Base-by-base conservation (phyloP, 2,329 filamentous ascomycete species). In the Ophiostoma triangulosporum region DNA sequence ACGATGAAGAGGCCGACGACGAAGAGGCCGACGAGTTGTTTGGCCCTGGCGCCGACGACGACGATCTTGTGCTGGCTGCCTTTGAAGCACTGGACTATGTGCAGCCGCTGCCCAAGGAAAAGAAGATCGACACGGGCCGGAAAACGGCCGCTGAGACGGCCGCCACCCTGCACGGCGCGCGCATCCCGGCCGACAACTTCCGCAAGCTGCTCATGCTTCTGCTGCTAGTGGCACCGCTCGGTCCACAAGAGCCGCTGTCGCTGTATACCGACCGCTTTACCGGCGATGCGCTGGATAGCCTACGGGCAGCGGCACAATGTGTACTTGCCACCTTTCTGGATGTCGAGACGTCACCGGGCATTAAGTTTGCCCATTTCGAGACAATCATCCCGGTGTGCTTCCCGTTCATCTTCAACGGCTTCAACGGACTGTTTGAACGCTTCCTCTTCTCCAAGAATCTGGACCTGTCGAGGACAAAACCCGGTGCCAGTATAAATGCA, bases 401-500 rank as follows among this genome's bases (percentile, higher is more conserved):
- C 51, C 83, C 84, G 1, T 80, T 79, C 60, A 66, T 89, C 1
- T 87, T 89, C 62, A 70, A 76, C 52, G 81, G 83, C 0, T 75
- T 88, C 57, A 80, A 77, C 57, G 74, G 80, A 1, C 68, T 89
- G 1, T 88, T 88, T 63, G 83, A 87, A 59, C 81, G 83, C 62
- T 88, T 89, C 59, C 73, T 88, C 26, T 89, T 88, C 60, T 84
- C 82, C 26, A 84, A 82, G 60, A 82, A 83, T 58, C 70, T 88
- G 22, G 80, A 86, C 59, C 76, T 86, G 51, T 78, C 77, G 3
- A 80, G 76, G 62, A 71, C 68, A 46, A 64, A 64, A 17, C 33
- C 51, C 3, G 51, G 45, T 8, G 4, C 20, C 3, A 20, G 27
- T 22, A 17, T 6, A 2, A 20, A 15, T 8, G 4, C 20, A 3